A percentile compares a stretch with the other conserved stretches of the same genome.
Conservation (phyloP, 371 early-diverging fungal species). For the Mortierella sp. region DNA sequence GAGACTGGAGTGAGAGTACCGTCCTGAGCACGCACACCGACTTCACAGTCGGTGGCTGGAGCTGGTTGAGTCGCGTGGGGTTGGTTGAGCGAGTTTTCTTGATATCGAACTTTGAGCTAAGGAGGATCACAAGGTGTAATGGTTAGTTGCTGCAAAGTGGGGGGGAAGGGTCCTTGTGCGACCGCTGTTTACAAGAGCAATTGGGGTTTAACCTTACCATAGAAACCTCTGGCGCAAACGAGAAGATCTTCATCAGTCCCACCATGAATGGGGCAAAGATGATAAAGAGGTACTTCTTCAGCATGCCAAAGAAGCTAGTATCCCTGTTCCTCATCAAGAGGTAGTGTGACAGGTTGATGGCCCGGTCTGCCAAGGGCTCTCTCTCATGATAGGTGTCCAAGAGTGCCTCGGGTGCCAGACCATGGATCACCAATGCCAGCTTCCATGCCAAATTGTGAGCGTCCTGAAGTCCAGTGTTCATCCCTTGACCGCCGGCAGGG, state of each 20-base stretch:
- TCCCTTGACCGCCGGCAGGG: conserved; percentile 61
- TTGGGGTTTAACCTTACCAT: too few relatives aligned
- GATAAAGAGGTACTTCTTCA: conserved; percentile 3
- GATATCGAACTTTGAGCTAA: conserved; percentile 23
- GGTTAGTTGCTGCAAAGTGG: too few relatives aligned
- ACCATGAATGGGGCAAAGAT: background rate
- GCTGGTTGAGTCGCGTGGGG: conserved; percentile 2
- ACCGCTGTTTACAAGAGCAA: too few relatives aligned
- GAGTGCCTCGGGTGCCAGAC: conserved; percentile 8
- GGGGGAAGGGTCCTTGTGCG: too few relatives aligned
- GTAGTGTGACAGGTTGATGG: conserved; percentile 21
- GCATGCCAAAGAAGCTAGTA: background rate
- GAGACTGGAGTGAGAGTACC: conserved; percentile 2
- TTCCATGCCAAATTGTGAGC: conserved; percentile 62
- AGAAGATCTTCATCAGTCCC: background rate
- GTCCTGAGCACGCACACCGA: conserved; percentile 33
- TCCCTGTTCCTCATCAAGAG: background rate
- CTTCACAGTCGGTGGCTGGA: conserved; percentile 9
- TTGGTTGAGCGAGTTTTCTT: conserved; percentile 18
- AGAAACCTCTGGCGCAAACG: conserved; percentile 1
- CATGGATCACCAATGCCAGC: conserved; percentile 49
- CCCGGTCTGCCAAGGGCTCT: conserved; percentile 20
- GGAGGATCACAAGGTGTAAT: background rate
- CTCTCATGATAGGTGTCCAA: conserved; percentile 34
- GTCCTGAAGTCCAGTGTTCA: conserved; percentile 63